phyloP scores from a whole-genome alignment of 352 stramenopile genomes.

The Phytophthora chlamydospora region DNA sequence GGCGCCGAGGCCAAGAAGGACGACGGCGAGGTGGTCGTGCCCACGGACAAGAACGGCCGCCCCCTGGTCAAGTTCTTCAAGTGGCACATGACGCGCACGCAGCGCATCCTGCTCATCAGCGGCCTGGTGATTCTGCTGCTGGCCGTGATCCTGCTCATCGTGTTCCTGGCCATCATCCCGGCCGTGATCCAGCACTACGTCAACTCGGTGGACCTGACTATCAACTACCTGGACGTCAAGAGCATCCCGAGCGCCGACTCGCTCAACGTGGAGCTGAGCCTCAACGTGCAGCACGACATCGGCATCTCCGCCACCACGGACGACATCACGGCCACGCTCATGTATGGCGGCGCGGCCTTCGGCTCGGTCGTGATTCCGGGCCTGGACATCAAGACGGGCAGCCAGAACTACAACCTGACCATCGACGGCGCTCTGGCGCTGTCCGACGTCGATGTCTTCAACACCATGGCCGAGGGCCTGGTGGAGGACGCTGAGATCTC shows the following conservation, averaged over 20 bases:
- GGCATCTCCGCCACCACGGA: conserved; percentile 50
- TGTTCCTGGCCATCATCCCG: conserved; percentile 67
- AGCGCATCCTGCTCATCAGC: conserved; percentile 53
- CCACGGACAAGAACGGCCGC: conserved; percentile 28
- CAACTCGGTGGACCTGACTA: conserved; percentile 54
- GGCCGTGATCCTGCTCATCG: conserved; percentile 57
- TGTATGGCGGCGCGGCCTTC: conserved; percentile 53
- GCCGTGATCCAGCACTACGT: conserved; percentile 68
- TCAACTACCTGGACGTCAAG: conserved; percentile 78
- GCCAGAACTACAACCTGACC: conserved; percentile 62
- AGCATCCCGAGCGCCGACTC: conserved; percentile 39
- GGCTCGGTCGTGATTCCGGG: conserved; percentile 53
- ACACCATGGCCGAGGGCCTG: conserved; percentile 43
- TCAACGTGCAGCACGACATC: conserved; percentile 59
- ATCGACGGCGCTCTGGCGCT: conserved; percentile 44
- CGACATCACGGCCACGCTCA: conserved; percentile 51
- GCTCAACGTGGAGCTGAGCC: conserved; percentile 57
- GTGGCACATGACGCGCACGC: conserved; percentile 60
- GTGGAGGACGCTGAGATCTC: conserved; percentile 45
- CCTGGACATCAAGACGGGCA: conserved; percentile 54
- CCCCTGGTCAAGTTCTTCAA: conserved; percentile 53
- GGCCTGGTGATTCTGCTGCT: conserved; percentile 46
- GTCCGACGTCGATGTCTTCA: conserved; percentile 50
- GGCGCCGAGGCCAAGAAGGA: conserved; percentile 47
- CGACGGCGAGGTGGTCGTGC: conserved; percentile 20